Base-by-base conservation (phyloP, 2,329 filamentous ascomycete genomes). In the Colletotrichum sp. region DNA sequence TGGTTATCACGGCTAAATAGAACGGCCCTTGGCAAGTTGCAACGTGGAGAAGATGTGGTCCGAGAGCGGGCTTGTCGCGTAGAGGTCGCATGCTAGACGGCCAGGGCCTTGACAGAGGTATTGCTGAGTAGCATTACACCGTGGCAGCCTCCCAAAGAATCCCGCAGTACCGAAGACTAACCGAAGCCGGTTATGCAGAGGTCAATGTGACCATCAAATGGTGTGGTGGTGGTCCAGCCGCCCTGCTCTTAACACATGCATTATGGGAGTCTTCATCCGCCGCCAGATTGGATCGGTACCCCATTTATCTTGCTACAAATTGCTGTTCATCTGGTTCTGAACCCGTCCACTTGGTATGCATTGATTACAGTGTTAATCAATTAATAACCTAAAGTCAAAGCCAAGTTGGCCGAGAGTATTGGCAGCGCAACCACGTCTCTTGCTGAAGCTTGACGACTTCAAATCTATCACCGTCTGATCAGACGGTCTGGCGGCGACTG, bases 391-490 rank as follows among this genome's bases (percentile, higher is more conserved):
- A 67, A 67, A 5, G 21, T 36, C 10, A 2, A 34, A 66, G 74
- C 65, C 74, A 76, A 74, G 70, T 64, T 66, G 71, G 64, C 49
- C 70, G 44, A 69, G 70, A 49, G 32, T 44, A 52, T 69, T 66
- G 70, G 70, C 57, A 26, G 15, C 15, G 36, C 85, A 81, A 86
- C 87, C 80, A 87, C 66, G 83, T 87, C 79, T 73, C 84, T 69
- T 78, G 82, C 71, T 81, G 44, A 63, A 57, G 30, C 13, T 76
- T 66, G 21, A 59, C 44, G 21, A n/a, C 21, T 7, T 69, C 18
- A 5, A 6, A 13, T n/a, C 18, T 10, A 4, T 8, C n/a, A 28
- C 5, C 16, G 5, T 24, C 84, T 70, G 78, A 82, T 69, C 83
- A 83, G 71, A 79, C 79, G 65, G 80, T 79, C 75, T 63, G 6